phyloP scores from a whole-genome alignment of 768 basidiomycete genomes.

The Calocera viscosa region DNA sequence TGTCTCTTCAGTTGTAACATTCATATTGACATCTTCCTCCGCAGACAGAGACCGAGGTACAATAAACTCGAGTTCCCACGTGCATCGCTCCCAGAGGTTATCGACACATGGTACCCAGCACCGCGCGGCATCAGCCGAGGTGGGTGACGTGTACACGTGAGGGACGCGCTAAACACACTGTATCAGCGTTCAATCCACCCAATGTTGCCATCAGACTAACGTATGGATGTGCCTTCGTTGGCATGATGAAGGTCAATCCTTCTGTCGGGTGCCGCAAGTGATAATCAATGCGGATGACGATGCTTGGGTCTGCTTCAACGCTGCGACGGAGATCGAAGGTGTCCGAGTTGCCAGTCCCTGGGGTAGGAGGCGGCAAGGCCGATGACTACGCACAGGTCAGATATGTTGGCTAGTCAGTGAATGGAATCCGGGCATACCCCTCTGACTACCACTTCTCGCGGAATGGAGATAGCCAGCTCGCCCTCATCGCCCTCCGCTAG shows the following conservation, averaged over 20 bases:
- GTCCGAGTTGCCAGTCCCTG: neutral
- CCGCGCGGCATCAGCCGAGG: constrained; percentile 79
- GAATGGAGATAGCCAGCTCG: constrained; percentile 81
- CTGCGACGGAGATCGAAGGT: constrained; percentile 20
- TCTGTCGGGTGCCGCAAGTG: constrained; percentile 70
- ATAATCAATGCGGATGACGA: constrained; percentile 57
- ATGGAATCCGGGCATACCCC: constrained; percentile 43
- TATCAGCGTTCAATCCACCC: neutral
- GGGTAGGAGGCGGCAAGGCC: constrained; percentile 7
- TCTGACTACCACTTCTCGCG: constrained; percentile 54
- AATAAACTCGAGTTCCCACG: constrained; percentile 96
- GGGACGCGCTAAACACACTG: constrained; percentile 57
- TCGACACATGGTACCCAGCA: constrained; percentile 99
- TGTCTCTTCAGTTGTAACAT: constrained; percentile 36
- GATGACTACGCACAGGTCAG: neutral
- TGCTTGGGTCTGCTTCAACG: constrained; percentile 63
- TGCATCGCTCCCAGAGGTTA: constrained; percentile 87
- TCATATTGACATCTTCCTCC: constrained; percentile 35
- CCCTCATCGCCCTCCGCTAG: constrained; percentile 87
- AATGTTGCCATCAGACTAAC: constrained; percentile 36
- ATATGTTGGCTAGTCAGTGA: constrained; percentile 22
- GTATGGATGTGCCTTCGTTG: constrained; percentile 70
- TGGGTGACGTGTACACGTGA: constrained; percentile 81
- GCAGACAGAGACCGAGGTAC: constrained; percentile 68
- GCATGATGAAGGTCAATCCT: constrained; percentile 72